Percentiles rank a stretch among this genome's conserved stretches.
These are phyloP conservation scores for Endothia cerciana DNA, from an alignment of 2,329 filamentous ascomycete species.

Conservation along the genomic window DNA sequence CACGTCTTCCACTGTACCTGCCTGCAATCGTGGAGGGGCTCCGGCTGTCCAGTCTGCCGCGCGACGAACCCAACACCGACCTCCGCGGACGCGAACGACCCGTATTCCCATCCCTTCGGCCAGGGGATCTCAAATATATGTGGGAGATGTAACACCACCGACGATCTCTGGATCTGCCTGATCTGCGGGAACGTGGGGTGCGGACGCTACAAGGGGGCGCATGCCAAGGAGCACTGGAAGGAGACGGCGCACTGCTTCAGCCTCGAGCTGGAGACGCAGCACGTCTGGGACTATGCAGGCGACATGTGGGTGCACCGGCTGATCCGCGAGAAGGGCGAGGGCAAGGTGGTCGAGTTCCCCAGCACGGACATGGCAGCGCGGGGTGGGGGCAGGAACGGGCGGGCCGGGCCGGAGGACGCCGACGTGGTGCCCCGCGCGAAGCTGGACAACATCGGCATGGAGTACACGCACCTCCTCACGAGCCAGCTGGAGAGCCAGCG, in stretches of 20 bases:
- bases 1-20: slow-evolving; percentile 98
- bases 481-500: slow-evolving; percentile 92
- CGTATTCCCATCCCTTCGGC: slow-evolving; percentile 59
- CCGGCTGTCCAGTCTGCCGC: slow-evolving; percentile 90
- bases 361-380: slow-evolving; percentile 40
- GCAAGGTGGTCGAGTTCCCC: slow-evolving; percentile 90
- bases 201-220: slow-evolving; percentile 89
- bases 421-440: slow-evolving; percentile 74
- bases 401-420: slow-evolving; percentile 22
- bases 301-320: slow-evolving; percentile 96
- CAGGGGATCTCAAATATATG: slow-evolving; percentile 71
- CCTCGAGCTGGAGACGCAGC: slow-evolving; percentile 89
- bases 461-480: slow-evolving; percentile 92
- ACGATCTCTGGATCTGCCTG: slow-evolving; percentile 93
- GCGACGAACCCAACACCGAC: slow-evolving; percentile 66
- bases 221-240: slow-evolving; percentile 93
- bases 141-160: slow-evolving; percentile 75
- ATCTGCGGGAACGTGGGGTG: slow-evolving; percentile 93
- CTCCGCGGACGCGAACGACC: slow-evolving; percentile 52
- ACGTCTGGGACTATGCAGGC: slow-evolving; percentile 97
- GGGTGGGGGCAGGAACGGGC: slow-evolving; percentile 33
- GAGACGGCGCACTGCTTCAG: slow-evolving; percentile 87
- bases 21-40: slow-evolving; percentile 93
- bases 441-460: slow-evolving; percentile 78
- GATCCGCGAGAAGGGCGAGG: slow-evolving; percentile 90